Conservation (phyloP, 2,329 filamentous ascomycete genomes). For the Cytospora piceicola region DNA sequence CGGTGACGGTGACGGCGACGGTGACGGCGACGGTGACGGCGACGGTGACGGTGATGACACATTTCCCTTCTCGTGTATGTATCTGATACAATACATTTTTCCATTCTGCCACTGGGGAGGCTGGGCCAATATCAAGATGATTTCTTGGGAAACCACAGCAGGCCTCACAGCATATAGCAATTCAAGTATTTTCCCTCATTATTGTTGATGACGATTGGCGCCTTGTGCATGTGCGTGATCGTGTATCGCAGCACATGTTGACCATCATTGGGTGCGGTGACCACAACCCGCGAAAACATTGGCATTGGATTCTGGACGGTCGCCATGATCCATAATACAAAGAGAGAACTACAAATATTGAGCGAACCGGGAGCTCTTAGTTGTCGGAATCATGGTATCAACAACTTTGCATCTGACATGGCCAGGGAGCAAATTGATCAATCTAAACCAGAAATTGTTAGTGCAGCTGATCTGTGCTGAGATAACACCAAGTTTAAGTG, state of each 20-base stretch:
- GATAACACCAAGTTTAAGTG: neutral
- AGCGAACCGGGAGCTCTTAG: too few species aligned
- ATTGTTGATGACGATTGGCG: neutral
- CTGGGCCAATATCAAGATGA: neutral
- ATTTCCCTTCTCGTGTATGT: slow-evolving; percentile 21
- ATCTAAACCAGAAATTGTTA: neutral
- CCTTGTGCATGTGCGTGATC: neutral
- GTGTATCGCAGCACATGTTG: neutral
- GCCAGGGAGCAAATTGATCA: neutral
- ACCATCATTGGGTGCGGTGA: neutral
- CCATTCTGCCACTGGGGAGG: neutral
- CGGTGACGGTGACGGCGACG: too few species aligned
- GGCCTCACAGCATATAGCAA: too few species aligned
- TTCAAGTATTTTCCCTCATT: neutral
- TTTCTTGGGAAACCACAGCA: neutral
- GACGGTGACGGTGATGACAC: too few species aligned
- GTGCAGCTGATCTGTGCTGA: neutral
- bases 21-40: too few species aligned
- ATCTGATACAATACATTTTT: neutral
- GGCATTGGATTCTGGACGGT: neutral
- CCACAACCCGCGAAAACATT: neutral
- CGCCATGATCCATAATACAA: neutral
- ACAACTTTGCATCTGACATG: neutral
- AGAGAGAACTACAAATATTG: too few species aligned
- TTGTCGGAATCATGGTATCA: neutral